Percentiles rank a stretch among this genome's conserved stretches.
Conservation (phyloP, 2,329 filamentous ascomycete species). For the Penicillium sp. region DNA sequence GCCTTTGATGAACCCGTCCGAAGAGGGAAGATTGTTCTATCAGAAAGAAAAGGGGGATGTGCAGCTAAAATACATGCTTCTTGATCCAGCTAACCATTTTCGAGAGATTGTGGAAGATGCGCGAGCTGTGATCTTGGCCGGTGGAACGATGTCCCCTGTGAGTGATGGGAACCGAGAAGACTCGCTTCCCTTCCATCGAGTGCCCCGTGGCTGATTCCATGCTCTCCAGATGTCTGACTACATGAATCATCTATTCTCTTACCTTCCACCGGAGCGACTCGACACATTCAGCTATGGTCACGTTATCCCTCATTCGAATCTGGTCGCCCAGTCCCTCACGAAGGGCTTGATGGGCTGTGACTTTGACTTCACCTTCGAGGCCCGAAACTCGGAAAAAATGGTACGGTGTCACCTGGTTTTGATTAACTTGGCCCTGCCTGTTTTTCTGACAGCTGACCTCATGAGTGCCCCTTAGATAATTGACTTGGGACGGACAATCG, state of each 20-base stretch:
- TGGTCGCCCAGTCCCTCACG: constrained; percentile 69
- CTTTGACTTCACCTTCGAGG: constrained; percentile 86
- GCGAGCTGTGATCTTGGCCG: constrained; percentile 80
- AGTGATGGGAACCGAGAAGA: constrained; percentile 12
- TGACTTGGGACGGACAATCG: constrained; percentile 67
- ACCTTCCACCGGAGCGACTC: constrained; percentile 57
- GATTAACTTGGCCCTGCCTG: background rate
- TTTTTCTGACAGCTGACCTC: constrained; percentile 2
- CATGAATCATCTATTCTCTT: constrained; percentile 75
- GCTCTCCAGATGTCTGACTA: constrained; percentile 69
- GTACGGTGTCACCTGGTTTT: constrained; percentile 25
- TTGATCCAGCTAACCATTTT: constrained; percentile 89
- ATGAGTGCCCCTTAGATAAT: constrained; percentile 43
- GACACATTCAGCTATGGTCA: constrained; percentile 87
- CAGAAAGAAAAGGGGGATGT: constrained; percentile 46
- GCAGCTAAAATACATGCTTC: constrained; percentile 72
- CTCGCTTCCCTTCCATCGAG: constrained; percentile 3
- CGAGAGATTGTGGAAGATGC: constrained; percentile 78
- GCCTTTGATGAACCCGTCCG: constrained; percentile 77
- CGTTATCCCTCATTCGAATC: constrained; percentile 76
- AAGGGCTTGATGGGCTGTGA: constrained; percentile 43
- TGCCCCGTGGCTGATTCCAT: constrained; percentile 7
- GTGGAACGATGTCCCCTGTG: constrained; percentile 91
- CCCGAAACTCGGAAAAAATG: constrained; percentile 62
- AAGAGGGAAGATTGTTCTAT: constrained; percentile 58